Percentiles rank a stretch among this genome's conserved stretches.
These are phyloP conservation scores for Colletotrichum brevisporum DNA, from an alignment of 2,329 filamentous ascomycete species.

Conservation along the genomic window DNA sequence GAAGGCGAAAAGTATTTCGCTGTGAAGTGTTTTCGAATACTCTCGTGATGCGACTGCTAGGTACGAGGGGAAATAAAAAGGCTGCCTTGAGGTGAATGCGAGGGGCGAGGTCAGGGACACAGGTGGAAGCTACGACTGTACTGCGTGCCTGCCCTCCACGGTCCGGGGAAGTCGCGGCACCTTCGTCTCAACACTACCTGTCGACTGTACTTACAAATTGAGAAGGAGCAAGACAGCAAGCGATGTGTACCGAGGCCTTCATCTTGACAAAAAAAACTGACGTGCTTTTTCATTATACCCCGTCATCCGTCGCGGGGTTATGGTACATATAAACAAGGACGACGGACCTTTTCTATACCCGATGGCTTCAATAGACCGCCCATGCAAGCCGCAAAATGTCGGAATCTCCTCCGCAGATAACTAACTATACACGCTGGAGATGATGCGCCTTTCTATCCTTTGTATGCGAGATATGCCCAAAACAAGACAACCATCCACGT, in stretches of 20 bases:
- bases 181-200: too few relatives aligned
- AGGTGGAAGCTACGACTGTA: too few relatives aligned
- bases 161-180: too few relatives aligned
- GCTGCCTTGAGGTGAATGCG: background rate
- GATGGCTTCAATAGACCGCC: constrained; percentile 14
- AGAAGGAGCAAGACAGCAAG: background rate
- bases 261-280: background rate
- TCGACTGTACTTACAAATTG: too few relatives aligned
- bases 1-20: background rate
- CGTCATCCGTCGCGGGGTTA: constrained; percentile 1
- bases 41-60: background rate
- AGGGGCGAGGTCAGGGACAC: too few relatives aligned
- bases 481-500: constrained; percentile 73
- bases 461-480: constrained; percentile 77
- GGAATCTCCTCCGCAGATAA: background rate
- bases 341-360: constrained; percentile 21
- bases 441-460: constrained; percentile 60
- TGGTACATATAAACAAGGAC: constrained; percentile 20
- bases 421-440: constrained; percentile 27
- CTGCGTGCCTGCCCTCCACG: too few relatives aligned
- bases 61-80: background rate
- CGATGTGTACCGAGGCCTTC: background rate
- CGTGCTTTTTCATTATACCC: constrained; percentile 7
- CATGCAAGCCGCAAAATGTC: constrained; percentile 36
- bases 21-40: too few relatives aligned